Base-by-base conservation (phyloP, 73 alveolate species). In the Durusdinium trenchii region DNA sequence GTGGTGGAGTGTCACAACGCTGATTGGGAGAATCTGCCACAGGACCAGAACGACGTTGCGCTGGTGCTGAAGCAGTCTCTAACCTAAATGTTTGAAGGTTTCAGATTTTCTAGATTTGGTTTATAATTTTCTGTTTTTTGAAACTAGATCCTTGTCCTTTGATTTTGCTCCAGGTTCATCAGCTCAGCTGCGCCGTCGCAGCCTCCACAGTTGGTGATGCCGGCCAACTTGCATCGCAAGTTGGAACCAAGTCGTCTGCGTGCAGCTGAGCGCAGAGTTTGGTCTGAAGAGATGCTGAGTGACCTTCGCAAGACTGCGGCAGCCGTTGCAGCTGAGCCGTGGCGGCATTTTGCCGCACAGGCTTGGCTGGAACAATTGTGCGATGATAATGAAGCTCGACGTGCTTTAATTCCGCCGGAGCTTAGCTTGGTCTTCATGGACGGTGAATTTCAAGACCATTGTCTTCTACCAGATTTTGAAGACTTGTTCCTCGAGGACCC, bases 11-110 rank as follows among this genome's bases (percentile, higher is more conserved):
- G 35, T 3, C 0, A 67, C 46, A 23, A 67, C 42, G 45, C n/a
- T 23, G 14, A 1, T 0, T 67, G 81, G 81, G 3, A 26, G 81
- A 43, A 67, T 67, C 35, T 23, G n/a, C n/a, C n/a, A n/a, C 46
- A 67, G 42, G 45, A 67, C 35, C 45, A 18, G 0, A 35, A 67
- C 42, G 81, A 67, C 35, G 81, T 67, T 30, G n/a, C 18, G 18
- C 81, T 67, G 81, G 18, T 67, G n/a, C 42, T 67, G 81, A 67
- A 67, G 42, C 81, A 67, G 81, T n/a, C n/a, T n/a, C n/a, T n/a
- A n/a, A n/a, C n/a, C n/a, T n/a, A n/a, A n/a, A n/a, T n/a, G n/a
- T n/a, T n/a, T n/a, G n/a, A n/a, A n/a, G n/a, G n/a, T n/a, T n/a
- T n/a, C n/a, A n/a, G n/a, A n/a, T n/a, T n/a, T n/a, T n/a, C n/a